Evolutionary conservation across 1,284 basidiomycete genomes (phyloP), one percentile per base, ranked within the genome.

Genomic region (Trametes versicolor): DNA sequence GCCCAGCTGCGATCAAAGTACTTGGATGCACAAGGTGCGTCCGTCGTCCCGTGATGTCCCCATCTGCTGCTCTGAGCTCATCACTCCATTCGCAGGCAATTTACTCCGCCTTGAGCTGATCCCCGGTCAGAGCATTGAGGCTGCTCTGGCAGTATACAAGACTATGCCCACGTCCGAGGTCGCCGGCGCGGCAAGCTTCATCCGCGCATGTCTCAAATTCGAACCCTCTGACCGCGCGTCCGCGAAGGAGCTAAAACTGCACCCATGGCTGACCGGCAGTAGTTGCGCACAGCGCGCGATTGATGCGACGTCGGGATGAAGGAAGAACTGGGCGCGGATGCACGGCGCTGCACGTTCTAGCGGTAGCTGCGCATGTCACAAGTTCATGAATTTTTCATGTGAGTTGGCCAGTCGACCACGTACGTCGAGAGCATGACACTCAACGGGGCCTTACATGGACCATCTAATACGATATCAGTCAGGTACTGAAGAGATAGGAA

Each of bases 21-120:
- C 48, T 62, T 72, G 17, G 65, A 70, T 36, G 60, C 66, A 7
- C 37, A 60, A 2, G 68, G 70, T 70, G 17, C 47, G 70, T 62
- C 27, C 0, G 13, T 36, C 48, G 21, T 27, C 37, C 23, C 37
- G 19, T 25, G 19, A 17, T 12, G 10, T 12, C 43, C 25, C 19
- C 41, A 13, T 36, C 7, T 50, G 23, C 39, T 23, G 15, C 27
- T 50, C 17, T 50, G 25, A 15, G 21, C 27, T 50, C 37, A 39
- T 17, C 5, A 10, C 37, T 39, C 2, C 13, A 12, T 17, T 10
- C 37, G 15, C 54, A 71, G 66, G 66, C 13, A 65, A 63, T 23
- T 47, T 71, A 6, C 50, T 32, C 15, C 54, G 62, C 19, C 52
- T 69, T 19, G 50, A 34, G 32, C 58, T 68, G 15, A 59, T 68